Percentiles rank a stretch among this genome's conserved stretches.
Evolutionary conservation across 2,329 filamentous ascomycete genomes (phyloP).

Genomic region (Ophiocordyceps sinensis): DNA sequence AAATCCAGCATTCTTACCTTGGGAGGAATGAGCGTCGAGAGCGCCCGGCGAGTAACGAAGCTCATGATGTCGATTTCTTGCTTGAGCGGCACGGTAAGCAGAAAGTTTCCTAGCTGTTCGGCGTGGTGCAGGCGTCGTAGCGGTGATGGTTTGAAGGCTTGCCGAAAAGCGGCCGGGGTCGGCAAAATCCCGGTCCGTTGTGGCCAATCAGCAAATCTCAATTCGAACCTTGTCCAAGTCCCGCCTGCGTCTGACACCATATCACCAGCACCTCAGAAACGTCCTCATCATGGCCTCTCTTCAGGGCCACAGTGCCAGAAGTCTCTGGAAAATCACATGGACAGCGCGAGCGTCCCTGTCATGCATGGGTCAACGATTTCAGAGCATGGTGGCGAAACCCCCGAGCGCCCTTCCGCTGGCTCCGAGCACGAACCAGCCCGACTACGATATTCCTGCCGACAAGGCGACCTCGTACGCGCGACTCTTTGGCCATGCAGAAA

Average conservation of each 20-base stretch:
- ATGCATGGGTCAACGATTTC: slow-evolving; percentile 36
- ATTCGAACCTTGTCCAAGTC: background rate
- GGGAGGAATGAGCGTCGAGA: slow-evolving; percentile 97
- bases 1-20: slow-evolving; percentile 54
- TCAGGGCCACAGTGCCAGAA: slow-evolving; percentile 38
- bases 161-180: slow-evolving; percentile 35
- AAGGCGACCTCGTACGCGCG: slow-evolving; percentile 70
- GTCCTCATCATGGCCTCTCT: slow-evolving; percentile 48
- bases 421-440: slow-evolving; percentile 49
- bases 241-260: background rate
- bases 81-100: slow-evolving; percentile 9
- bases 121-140: background rate
- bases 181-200: slow-evolving; percentile 27
- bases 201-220: slow-evolving; percentile 24
- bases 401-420: slow-evolving; percentile 22
- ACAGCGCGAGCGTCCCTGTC: slow-evolving; percentile 22
- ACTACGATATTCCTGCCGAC: slow-evolving; percentile 70
- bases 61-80: slow-evolving; percentile 56
- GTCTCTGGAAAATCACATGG: slow-evolving; percentile 33
- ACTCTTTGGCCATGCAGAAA: background rate
- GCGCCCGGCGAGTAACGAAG: slow-evolving; percentile 76
- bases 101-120: slow-evolving; percentile 3
- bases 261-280: slow-evolving; percentile 12
- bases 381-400: slow-evolving; percentile 34
- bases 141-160: slow-evolving; percentile 2